Base-by-base conservation (phyloP, 2,329 filamentous ascomycete genomes). In the Metarhizium brunneum region DNA sequence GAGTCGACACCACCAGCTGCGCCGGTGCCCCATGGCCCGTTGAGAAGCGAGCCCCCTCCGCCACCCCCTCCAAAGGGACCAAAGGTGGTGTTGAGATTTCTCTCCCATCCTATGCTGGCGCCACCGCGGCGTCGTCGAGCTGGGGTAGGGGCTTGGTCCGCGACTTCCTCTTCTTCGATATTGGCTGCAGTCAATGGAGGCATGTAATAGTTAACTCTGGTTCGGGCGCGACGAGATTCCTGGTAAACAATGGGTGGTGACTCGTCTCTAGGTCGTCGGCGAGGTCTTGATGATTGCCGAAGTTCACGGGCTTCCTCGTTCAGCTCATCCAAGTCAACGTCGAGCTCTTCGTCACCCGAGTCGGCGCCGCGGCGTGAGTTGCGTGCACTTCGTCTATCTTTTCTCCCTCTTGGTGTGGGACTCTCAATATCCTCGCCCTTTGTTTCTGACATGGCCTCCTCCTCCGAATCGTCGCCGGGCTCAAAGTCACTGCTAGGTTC, bases 41-140 rank as follows among this genome's bases (percentile, higher is more conserved):
- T 84, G 55, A 92, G 80, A 13, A 94, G 77, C 16, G 90, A 83
- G 36, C 85, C 80, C 47, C 80, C 80, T 40, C 89, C 89, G 47
- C 86, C 84, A 49, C 88, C 88, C 47, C 94, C 91, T 57, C 91
- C 94, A 70, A 99, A 97, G 2, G 94, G 94, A 8, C 94, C 94
- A 66, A 87, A 90, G 0, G 91, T 95, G 25, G 90, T 91, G 71
- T 95, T 92, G 36, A 97, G 78, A 56, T 81, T 89, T 52, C 91
- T 87, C 66, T 92, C 90, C 85, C 85, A 90, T 47, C 73, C 73
- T 11, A 76, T 74, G 35, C 76, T 80, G 42, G 79, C 84, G 52
- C 78, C 82, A 56, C 76, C 80, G 49, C 83, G 80, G 38, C 84
- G 82, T 50, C 87, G 83, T 56, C 86, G 85, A 25, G 84, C 82